Base-by-base conservation (phyloP, 2,329 filamentous ascomycete genomes). In the Hymenoscyphus albidus region DNA sequence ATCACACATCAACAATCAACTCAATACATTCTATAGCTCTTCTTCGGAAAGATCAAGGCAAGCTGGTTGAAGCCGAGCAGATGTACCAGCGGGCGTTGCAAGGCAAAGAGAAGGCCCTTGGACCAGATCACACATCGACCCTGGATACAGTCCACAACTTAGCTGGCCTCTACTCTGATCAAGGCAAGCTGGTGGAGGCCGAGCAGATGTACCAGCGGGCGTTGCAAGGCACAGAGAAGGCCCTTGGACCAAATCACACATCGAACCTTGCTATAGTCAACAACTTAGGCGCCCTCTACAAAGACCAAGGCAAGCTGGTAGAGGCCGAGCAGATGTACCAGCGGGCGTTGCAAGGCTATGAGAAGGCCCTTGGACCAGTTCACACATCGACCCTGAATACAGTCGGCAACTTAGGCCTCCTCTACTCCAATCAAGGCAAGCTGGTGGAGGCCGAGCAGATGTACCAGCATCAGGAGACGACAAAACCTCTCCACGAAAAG, bases 291-390 rank as follows among this genome's bases (percentile, higher is more conserved):
- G 1, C 1, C 22, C 22, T 22, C 22, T 22, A 22, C 22, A 1
- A 0, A 0, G 31, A 65, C n/a, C 70, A 74, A 62, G 70, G 68
- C 56, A 71, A 69, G 64, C 65, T 73, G 2, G 64, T 48, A 5
- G 70, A 74, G 60, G 72, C 74, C 7, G 69, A 75, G 67, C 55
- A 63, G 62, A 69, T 71, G 64, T 70, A 66, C 64, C 48, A 64
- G 68, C 64, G 64, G 57, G 66, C 64, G 44, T 5, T 70, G n/a
- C 60, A 67, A 5, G 27, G 70, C 22, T 69, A 74, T 59, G 72
- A 70, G 61, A 72, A 69, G 55, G 58, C 71, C 9, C 32, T 35
- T 35, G 32, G 32, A 35, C 32, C 32, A 56, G 55, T 35, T 22
- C 57, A 66, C 62, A 63, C 38, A 42, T 65, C 48, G 48, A 66